These are phyloP conservation scores for Sclerotinia trifoliorum DNA, from an alignment of 2,329 filamentous ascomycete species.

Conservation along the genomic window DNA sequence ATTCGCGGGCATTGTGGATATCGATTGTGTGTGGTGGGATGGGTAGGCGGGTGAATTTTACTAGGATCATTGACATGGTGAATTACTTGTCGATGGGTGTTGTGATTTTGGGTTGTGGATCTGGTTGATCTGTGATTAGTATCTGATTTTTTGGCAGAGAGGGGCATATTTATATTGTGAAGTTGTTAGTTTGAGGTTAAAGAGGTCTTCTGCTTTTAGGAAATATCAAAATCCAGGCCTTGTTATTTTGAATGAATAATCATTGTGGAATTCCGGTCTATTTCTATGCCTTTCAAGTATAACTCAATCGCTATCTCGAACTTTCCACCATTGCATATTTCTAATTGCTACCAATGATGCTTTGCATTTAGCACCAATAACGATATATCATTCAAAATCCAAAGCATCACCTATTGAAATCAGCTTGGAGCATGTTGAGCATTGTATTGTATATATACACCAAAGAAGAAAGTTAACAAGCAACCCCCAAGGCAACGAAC, in stretches of 20 bases:
- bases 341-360: too few relatives aligned
- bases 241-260: too few relatives aligned
- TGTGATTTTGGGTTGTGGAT: background rate
- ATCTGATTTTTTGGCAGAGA: background rate
- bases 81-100: background rate
- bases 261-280: too few relatives aligned
- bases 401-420: background rate
- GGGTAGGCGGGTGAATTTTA: background rate
- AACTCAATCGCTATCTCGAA: background rate
- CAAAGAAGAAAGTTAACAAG: background rate
- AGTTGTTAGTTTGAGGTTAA: background rate
- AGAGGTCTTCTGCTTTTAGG: background rate
- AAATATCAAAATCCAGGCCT: too few relatives aligned
- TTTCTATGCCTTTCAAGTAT: background rate
- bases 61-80: constrained; percentile 8
- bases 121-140: background rate
- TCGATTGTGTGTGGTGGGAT: background rate
- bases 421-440: too few relatives aligned
- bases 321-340: background rate
- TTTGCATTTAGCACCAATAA: background rate
- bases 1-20: background rate
- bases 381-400: background rate
- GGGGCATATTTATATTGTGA: background rate
- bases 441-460: too few relatives aligned
- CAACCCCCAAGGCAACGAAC: background rate